phyloP scores from a whole-genome alignment of 768 basidiomycete genomes.

The Hericium alpestre region DNA sequence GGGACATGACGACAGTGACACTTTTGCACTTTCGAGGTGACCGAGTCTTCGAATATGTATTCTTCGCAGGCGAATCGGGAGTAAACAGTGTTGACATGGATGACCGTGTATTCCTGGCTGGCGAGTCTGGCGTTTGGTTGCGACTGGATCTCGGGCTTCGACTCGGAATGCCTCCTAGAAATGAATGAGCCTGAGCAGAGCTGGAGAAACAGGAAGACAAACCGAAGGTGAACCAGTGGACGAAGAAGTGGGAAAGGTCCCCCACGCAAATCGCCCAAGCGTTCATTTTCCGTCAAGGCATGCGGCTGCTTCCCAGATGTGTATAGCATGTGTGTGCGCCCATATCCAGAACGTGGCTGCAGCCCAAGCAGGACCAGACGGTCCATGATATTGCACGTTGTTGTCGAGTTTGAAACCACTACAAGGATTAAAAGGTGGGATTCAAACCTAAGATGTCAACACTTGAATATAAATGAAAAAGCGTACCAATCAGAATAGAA shows the following conservation, averaged over 20 bases:
- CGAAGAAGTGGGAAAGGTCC: background rate
- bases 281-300: background rate
- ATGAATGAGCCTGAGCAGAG: background rate
- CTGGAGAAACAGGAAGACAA: background rate
- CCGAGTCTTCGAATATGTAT: background rate
- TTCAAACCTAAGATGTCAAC: background rate
- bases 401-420: background rate
- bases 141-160: background rate
- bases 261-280: background rate
- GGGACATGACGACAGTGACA: background rate
- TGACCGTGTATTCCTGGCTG: background rate
- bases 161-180: background rate
- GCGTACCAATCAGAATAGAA: background rate
- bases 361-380: background rate
- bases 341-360: background rate
- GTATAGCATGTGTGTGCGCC: no score
- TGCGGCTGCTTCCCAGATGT: no score
- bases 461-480: background rate
- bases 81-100: background rate
- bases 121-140: background rate
- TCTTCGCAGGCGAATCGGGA: background rate
- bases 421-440: background rate
- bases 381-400: background rate
- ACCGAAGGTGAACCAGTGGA: background rate
- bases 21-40: background rate